Conservation (phyloP, 495 filamentous ascomycete genomes). For the Melanomma pulvis-pyrius region DNA sequence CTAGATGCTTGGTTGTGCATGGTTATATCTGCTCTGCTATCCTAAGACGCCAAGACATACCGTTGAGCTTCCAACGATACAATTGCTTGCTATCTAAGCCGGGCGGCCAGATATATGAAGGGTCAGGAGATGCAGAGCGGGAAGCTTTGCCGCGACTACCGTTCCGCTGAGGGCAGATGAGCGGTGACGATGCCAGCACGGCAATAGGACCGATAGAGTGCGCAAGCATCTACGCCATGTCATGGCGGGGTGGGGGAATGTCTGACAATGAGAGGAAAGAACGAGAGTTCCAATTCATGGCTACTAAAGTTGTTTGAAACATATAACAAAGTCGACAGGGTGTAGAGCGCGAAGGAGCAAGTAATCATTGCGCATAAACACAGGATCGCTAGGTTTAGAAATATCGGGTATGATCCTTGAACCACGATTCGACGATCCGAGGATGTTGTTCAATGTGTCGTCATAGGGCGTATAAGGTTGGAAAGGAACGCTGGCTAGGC, state of each 20-base stretch:
- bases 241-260: constrained; percentile 7
- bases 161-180: constrained; percentile 22
- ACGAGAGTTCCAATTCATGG: not conserved
- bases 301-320: not conserved
- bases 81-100: not conserved
- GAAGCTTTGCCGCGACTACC: constrained; percentile 12
- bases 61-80: not conserved
- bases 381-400: not conserved
- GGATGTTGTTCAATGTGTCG: not conserved
- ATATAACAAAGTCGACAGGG: not conserved
- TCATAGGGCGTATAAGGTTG: not conserved
- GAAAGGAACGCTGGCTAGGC: not conserved
- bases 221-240: constrained; percentile 10
- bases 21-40: not conserved
- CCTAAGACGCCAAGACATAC: not conserved
- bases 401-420: not conserved
- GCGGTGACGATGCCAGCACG: constrained; percentile 26
- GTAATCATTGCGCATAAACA: too few species aligned
- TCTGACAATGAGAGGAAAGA: not conserved
- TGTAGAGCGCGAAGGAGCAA: too few species aligned
- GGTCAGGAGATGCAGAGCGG: not conserved
- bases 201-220: constrained; percentile 28
- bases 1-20: not conserved
- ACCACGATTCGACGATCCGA: not conserved
- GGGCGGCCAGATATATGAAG: not conserved